Evolutionary conservation across 306 rosid species (phyloP).

Genomic region (Acacia crassicarpa): DNA sequence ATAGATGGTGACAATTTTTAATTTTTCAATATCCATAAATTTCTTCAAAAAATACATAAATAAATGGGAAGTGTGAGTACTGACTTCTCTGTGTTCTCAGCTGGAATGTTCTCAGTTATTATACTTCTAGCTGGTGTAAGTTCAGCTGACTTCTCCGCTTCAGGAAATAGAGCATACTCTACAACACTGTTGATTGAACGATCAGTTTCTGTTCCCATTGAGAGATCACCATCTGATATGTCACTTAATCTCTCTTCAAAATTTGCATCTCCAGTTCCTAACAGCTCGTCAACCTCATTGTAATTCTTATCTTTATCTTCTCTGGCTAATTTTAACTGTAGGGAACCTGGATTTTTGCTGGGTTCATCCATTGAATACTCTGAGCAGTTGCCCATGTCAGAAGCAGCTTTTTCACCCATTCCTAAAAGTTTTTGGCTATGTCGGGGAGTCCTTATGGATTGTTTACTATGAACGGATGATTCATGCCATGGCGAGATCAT

Average conservation of each 20-base stretch:
- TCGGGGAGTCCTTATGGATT: constrained; percentile 54
- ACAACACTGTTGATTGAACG: constrained; percentile 82
- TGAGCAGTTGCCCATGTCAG: constrained; percentile 68
- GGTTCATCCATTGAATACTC: constrained; percentile 67
- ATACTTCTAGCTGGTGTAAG: constrained; percentile 35
- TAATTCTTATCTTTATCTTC: constrained; percentile 44
- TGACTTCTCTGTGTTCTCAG: constrained; percentile 54
- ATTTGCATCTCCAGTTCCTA: constrained; percentile 85
- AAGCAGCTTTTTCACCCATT: constrained; percentile 43
- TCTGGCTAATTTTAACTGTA: constrained; percentile 42
- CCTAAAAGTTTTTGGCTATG: constrained; percentile 44
- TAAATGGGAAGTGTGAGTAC: constrained; percentile 27
- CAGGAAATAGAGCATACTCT: constrained; percentile 92
- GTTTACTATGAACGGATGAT: constrained; percentile 68
- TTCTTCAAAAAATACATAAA: background rate
- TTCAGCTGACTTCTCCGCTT: constrained; percentile 56
- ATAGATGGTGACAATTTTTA: background rate
- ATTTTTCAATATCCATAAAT: background rate
- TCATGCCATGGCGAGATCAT: constrained; percentile 47
- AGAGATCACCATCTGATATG: constrained; percentile 96
- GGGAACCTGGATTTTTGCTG: constrained; percentile 50
- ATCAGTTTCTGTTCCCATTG: constrained; percentile 99
- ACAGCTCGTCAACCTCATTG: constrained; percentile 73
- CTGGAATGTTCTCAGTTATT: constrained; percentile 28
- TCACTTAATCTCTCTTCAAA: constrained; percentile 92